Conservation (phyloP, 805 yeast species). For the Middelhovenomyces tepae region DNA sequence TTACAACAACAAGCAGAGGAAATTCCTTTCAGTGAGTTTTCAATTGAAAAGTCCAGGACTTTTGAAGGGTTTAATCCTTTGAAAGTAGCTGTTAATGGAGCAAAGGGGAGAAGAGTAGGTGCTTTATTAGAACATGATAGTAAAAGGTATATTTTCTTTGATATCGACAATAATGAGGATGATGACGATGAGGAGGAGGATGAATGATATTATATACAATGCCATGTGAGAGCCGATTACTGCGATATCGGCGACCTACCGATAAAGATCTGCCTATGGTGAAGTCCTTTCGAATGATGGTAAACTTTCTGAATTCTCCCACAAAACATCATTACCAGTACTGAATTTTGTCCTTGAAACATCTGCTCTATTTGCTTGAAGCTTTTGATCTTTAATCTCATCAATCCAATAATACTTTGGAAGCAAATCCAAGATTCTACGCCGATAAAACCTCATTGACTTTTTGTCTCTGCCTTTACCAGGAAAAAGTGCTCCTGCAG, state of each 20-base stretch:
- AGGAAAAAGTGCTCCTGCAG: no score
- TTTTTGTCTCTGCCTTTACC: conserved; percentile 2
- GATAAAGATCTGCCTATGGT: no score
- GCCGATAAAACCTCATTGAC: conserved; percentile 7
- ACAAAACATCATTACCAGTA: no score
- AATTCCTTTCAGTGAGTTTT: no score
- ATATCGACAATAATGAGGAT: conserved; percentile 9
- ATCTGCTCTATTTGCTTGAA: conserved; percentile 5
- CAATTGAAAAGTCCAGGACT: background rate
- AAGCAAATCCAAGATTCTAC: conserved; percentile 9
- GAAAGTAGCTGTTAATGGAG: conserved; percentile 11
- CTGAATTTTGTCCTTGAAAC: conserved; percentile 2
- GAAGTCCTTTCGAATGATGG: no score
- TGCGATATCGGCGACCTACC: no score
- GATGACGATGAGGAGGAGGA: conserved; percentile 1
- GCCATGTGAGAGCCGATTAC: no score
- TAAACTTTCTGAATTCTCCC: no score
- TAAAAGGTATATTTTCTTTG: conserved; percentile 11
- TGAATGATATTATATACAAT: no score
- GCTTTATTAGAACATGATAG: conserved; percentile 9
- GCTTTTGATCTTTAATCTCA: conserved; percentile 5
- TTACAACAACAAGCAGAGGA: no score
- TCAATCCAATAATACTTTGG: conserved; percentile 8
- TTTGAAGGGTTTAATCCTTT: conserved; percentile 7
- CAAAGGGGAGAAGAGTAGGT: conserved; percentile 9